Conservation (phyloP, 345 rosid species). For the Abelmoschus esculentus region DNA sequence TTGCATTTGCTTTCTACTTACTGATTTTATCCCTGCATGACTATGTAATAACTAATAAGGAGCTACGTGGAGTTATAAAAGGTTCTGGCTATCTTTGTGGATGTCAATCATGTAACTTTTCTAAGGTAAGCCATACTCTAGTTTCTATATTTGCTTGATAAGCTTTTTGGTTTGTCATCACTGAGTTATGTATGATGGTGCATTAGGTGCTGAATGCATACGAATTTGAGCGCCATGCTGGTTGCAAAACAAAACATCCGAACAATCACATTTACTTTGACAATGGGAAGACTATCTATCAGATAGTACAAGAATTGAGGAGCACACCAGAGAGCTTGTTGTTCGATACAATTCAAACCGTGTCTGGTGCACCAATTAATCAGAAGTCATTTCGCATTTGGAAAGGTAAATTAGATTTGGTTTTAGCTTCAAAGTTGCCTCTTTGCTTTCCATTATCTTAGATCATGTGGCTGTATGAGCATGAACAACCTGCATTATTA, state of each 20-base stretch:
- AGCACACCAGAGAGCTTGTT: slow-evolving; percentile 65
- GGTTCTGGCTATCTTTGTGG: slow-evolving; percentile 93
- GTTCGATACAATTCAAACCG: slow-evolving; percentile 69
- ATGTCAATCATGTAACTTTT: slow-evolving; percentile 63
- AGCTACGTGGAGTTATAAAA: slow-evolving; percentile 70
- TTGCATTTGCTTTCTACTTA: slow-evolving; percentile 11
- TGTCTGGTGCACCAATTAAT: slow-evolving; percentile 77
- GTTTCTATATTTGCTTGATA: background rate
- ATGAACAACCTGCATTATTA: background rate
- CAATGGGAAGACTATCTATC: slow-evolving; percentile 91
- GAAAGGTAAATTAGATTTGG: slow-evolving; percentile 56
- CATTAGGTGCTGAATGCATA: slow-evolving; percentile 73
- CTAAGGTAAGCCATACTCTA: slow-evolving; percentile 50
- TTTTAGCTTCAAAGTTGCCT: background rate
- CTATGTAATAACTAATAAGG: slow-evolving; percentile 32
- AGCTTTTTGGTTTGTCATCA: background rate
- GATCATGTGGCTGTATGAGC: background rate
- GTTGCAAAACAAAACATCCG: slow-evolving; percentile 90
- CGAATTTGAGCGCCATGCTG: slow-evolving; percentile 85
- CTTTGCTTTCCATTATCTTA: background rate
- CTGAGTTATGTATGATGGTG: slow-evolving; percentile 2
- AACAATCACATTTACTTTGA: slow-evolving; percentile 91
- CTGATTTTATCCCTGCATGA: slow-evolving; percentile 12
- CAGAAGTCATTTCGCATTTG: slow-evolving; percentile 81
- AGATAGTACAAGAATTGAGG: slow-evolving; percentile 84